phyloP scores from a whole-genome alignment of 129 eudicot genomes.

The Rutidosis leptorrhynchoides region DNA sequence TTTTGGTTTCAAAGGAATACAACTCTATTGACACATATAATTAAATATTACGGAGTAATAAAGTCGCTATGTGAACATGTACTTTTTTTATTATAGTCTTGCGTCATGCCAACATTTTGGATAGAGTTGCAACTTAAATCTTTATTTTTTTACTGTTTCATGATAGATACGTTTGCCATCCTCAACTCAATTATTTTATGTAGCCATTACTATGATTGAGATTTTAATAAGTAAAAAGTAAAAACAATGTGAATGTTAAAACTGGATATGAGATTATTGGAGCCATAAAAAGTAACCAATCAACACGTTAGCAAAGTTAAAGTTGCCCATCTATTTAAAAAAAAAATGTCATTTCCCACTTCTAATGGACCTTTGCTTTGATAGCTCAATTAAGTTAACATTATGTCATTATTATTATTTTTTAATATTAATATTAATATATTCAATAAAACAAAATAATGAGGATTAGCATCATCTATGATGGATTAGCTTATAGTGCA shows the following conservation, averaged over 20 bases:
- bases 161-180: slow-evolving; percentile 21
- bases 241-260: slow-evolving; percentile 11
- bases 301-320: slow-evolving; percentile 33
- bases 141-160: slow-evolving; percentile 4
- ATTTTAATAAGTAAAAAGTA: slow-evolving; percentile 16
- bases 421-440: no score
- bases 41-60: no score
- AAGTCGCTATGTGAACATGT: not conserved
- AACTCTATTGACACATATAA: no score
- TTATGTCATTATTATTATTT: slow-evolving; percentile 15
- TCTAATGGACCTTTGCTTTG: slow-evolving; percentile 26
- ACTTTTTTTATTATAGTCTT: not conserved
- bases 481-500: not conserved
- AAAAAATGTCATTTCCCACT: slow-evolving; percentile 36
- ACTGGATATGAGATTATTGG: slow-evolving; percentile 21
- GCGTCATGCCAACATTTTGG: slow-evolving; percentile 8
- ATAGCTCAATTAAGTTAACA: slow-evolving; percentile 24
- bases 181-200: not conserved
- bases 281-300: slow-evolving; percentile 36
- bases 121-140: not conserved
- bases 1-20: no score
- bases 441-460: not conserved
- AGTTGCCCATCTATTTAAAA: slow-evolving; percentile 12
- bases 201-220: not conserved
- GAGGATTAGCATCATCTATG: not conserved